Base-by-base conservation (phyloP, 257 asterid genomes). In the Solanum raphanifolium region DNA sequence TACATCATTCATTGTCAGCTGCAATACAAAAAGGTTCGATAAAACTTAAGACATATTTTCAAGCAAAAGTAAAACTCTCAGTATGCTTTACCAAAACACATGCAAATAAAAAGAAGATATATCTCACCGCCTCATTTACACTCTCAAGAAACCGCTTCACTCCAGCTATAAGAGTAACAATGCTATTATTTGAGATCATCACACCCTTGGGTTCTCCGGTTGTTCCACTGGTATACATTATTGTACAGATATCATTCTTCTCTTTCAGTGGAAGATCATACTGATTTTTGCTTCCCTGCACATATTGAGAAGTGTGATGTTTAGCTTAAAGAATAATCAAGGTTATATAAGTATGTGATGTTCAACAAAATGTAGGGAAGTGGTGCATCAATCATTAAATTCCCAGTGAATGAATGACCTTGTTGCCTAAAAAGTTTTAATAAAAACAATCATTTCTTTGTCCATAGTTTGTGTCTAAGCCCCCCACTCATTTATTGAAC, bases 141-240 rank as follows among this genome's bases (percentile, higher is more conserved):
- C 93, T 94, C 92, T 35, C 94, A 35, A 97, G 93, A 73, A 97
- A 87, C 85, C 92, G 87, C 86, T 93, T 88, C 62, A 95, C 98
- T 69, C 98, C 99, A 86, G 98, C 96, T 82, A 96, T 91, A 78
- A 97, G 88, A 79, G 98, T 89, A 87, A 93, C 95, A 88, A 96
- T 96, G 93, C 91, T 96, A 88, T 93, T 96, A 91, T 96, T 97
- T 39, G 99, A 95, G 88, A 97, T 93, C 99, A 95, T 87, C 90
- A 97, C 99, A 68, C 99, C 99, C 93, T 97, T 97, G 76, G 99
- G 99, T 84, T 97, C 98, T 72, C 99, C 98, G 76, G 99, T 97
- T 84, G 99, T 97, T 86, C 99, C 99, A 90, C 99, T 97, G 65
- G 99, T 97, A 89, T 97, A 97, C 99, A 97, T 97, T 78, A 97